Evolutionary conservation across 2,329 filamentous ascomycete genomes (phyloP).

Genomic region (Claviceps digitariae): DNA sequence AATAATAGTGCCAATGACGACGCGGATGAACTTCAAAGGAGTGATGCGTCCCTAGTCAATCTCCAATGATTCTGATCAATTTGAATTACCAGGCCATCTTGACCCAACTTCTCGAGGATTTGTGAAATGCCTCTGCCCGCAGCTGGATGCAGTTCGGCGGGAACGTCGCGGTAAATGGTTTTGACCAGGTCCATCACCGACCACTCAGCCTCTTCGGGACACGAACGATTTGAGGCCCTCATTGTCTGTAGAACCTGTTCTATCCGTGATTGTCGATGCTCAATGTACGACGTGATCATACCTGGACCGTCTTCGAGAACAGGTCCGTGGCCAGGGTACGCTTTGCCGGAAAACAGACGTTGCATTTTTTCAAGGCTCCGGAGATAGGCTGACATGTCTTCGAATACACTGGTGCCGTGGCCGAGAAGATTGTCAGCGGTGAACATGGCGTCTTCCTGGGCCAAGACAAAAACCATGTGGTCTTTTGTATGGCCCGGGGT

Average conservation of each 20-base stretch:
- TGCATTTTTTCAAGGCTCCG: conserved; percentile 57
- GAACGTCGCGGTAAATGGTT: conserved; percentile 70
- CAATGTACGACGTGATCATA: conserved; percentile 71
- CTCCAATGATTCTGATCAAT: conserved; percentile 21
- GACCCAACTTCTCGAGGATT: conserved; percentile 65
- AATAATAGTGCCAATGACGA: not conserved
- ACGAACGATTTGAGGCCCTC: conserved; percentile 22
- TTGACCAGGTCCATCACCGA: conserved; percentile 73
- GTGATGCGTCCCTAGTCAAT: conserved; percentile 12
- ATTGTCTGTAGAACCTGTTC: conserved; percentile 59
- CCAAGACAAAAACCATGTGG: conserved; percentile 65
- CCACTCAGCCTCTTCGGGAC: conserved; percentile 32
- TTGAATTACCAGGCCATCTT: conserved; percentile 52
- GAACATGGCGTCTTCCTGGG: conserved; percentile 73
- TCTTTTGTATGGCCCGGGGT: conserved; percentile 62
- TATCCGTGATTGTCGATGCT: conserved; percentile 68
- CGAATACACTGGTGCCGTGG: conserved; percentile 76
- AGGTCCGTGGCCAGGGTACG: conserved; percentile 80
- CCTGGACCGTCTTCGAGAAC: conserved; percentile 58
- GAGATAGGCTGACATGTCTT: conserved; percentile 59
- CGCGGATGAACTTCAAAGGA: conserved; percentile 10
- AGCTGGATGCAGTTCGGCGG: conserved; percentile 58
- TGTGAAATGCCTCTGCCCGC: conserved; percentile 65
- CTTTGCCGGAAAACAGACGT: conserved; percentile 48
- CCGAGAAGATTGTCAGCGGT: conserved; percentile 83